Conservation (phyloP, 306 rosid genomes). For the Rosa chinensis region DNA sequence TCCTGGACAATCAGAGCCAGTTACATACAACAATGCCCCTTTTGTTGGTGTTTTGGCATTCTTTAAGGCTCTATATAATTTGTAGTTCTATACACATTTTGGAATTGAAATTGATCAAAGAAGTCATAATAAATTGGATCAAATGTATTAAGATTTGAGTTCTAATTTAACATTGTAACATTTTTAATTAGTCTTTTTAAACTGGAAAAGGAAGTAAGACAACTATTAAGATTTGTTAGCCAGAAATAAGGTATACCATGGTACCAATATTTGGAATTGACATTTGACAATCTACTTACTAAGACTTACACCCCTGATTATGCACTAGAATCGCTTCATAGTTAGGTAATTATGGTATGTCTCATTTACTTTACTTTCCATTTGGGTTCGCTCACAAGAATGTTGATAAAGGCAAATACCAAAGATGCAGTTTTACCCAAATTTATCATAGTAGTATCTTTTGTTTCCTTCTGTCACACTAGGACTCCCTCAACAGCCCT, state of each 20-base stretch:
- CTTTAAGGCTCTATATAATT: conserved; percentile 24
- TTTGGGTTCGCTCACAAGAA: neutral
- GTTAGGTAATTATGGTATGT: neutral
- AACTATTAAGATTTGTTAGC: neutral
- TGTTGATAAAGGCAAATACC: neutral
- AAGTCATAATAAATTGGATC: neutral
- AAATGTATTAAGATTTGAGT: neutral
- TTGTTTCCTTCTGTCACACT: neutral
- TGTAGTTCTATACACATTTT: neutral
- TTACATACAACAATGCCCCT: conserved; percentile 58
- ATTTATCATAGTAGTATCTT: neutral
- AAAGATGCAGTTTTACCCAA: neutral
- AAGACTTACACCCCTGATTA: too few relatives aligned
- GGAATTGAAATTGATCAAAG: neutral
- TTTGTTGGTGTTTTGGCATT: conserved; percentile 55
- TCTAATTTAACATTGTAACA: neutral
- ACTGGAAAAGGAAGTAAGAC: neutral
- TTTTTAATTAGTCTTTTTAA: neutral
- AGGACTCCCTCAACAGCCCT: neutral
- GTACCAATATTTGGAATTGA: too few relatives aligned
- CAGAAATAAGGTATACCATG: neutral
- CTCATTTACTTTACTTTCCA: neutral
- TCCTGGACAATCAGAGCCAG: conserved; percentile 47
- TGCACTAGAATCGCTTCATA: too few relatives aligned
- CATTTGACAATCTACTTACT: too few relatives aligned